Evolutionary conservation across 805 yeast genomes (phyloP).

Genomic region (Deakozyma indianensis): DNA sequence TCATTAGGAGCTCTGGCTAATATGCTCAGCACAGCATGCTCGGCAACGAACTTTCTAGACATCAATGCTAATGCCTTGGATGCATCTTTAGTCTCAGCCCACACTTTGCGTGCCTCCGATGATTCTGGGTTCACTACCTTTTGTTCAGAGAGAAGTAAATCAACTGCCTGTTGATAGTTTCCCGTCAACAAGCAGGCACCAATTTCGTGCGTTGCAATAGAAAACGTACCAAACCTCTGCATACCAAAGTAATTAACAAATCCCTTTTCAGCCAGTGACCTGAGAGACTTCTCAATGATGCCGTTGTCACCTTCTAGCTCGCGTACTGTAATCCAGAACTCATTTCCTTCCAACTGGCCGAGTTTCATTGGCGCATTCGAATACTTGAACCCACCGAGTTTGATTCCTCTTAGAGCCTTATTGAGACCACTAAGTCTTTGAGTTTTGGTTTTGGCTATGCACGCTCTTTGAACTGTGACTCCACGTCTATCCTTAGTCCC

Average conservation of each 20-base stretch:
- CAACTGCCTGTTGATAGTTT: constrained; percentile 71
- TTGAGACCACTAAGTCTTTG: constrained; percentile 68
- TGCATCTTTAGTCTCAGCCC: constrained; percentile 66
- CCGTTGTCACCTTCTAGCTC: constrained; percentile 35
- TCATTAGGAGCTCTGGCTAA: constrained; percentile 39
- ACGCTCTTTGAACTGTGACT: constrained; percentile 75
- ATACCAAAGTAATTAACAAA: constrained; percentile 94
- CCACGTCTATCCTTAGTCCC: constrained; percentile 98
- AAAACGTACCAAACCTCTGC: constrained; percentile 96
- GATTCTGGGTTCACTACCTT: constrained; percentile 74
- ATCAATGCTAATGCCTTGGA: constrained; percentile 47
- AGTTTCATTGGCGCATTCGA: constrained; percentile 45
- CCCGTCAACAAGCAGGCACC: constrained; percentile 60
- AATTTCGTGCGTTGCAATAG: constrained; percentile 76
- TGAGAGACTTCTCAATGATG: constrained; percentile 35
- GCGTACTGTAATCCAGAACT: constrained; percentile 72
- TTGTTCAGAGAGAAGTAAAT: constrained; percentile 72
- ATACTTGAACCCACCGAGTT: constrained; percentile 67
- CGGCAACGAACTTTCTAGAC: constrained; percentile 88
- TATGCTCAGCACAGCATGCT: constrained; percentile 50
- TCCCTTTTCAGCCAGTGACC: constrained; percentile 50
- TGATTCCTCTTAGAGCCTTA: constrained; percentile 59
- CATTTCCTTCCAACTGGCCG: constrained; percentile 84
- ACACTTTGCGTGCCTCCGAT: constrained; percentile 62
- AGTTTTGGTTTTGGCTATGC: constrained; percentile 41